Evolutionary conservation across 129 eudicot genomes (phyloP), one percentile per base, ranked within the genome.

Genomic region (Escallonia herrerae): DNA sequence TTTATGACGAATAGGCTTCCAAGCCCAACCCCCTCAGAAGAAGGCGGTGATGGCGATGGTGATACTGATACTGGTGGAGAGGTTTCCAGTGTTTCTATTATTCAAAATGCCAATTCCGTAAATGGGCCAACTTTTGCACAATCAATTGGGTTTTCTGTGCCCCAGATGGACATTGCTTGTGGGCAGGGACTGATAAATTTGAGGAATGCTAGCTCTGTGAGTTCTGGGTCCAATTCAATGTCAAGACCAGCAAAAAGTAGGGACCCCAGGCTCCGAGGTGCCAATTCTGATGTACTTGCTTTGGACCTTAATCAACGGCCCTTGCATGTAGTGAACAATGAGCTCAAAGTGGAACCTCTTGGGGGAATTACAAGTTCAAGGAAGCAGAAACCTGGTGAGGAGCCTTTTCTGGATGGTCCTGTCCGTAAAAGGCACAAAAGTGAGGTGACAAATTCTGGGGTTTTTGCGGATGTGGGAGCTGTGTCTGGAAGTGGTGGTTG

Each of bases 21-120:
- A 59, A 94, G 99, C 71, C 99, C 99, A 65, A 94, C 99, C 33
- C 99, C 99, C 67, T 94, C 99, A 37, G 97, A 84, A 72, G 99
- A 89, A 8, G 84, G 90, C 40, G 87, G 79, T 66, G 72, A 64
- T 56, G 88, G 78, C 7, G 90, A 85, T 40, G 86, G 78, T 66
- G 99, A 86, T 76, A 68, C 58, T 8, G 58, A 86, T 76, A 68
- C 58, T 8, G 58, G 86, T 67, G 96, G 81, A 43, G 99, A 93
- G 76, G 90, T 89, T 67, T 78, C 90, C 4, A 94, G 99, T 74
- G 74, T 76, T 66, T 72, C 82, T 47, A 41, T 70, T 15, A 40
- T 40, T 58, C 56, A 38, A 43, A 70, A 64, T 62, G 64, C 43
- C 52, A 75, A 60, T 52, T 15, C 64, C 49, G 58, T 72, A 59